Percentiles rank a stretch among this genome's conserved stretches.
phyloP scores from a whole-genome alignment of 768 basidiomycete genomes.

The Obba rivulosa region DNA sequence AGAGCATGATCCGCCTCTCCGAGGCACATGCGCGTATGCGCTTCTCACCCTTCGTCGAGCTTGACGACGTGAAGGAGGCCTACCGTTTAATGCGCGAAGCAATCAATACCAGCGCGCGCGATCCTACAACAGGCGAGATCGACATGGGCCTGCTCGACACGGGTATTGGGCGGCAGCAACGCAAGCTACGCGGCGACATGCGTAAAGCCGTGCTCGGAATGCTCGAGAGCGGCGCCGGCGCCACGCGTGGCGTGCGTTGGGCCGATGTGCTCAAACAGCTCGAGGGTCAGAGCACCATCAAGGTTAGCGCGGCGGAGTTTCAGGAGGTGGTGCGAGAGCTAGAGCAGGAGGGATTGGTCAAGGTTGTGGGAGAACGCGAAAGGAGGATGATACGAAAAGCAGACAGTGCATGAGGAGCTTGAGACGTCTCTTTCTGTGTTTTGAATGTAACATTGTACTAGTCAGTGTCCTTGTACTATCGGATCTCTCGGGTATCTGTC shows the following conservation, averaged over 20 bases:
- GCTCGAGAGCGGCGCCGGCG: conserved; percentile 44
- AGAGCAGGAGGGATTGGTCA: conserved; percentile 83
- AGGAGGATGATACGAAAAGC: conserved; percentile 72
- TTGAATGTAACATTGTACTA: background rate
- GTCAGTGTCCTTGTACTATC: too few relatives aligned
- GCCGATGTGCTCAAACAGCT: conserved; percentile 73
- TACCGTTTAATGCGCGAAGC: conserved; percentile 95
- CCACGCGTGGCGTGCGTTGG: conserved; percentile 70
- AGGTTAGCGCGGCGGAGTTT: conserved; percentile 78
- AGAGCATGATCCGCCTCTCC: conserved; percentile 92
- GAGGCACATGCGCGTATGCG: conserved; percentile 98
- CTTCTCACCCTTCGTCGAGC: conserved; percentile 80
- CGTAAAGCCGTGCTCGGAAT: conserved; percentile 70
- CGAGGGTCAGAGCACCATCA: conserved; percentile 79
- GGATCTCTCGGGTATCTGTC: too few relatives aligned
- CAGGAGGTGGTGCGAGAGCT: conserved; percentile 67
- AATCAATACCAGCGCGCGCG: conserved; percentile 90
- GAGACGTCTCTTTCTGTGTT: background rate
- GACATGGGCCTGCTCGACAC: conserved; percentile 95
- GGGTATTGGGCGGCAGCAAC: conserved; percentile 83
- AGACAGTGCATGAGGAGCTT: conserved; percentile 31
- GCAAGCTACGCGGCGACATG: conserved; percentile 86
- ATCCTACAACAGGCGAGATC: conserved; percentile 94
- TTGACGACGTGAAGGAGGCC: conserved; percentile 85
- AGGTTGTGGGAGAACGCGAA: conserved; percentile 84